These are phyloP conservation scores for Suillus subluteus DNA, from an alignment of 768 basidiomycete species.

Conservation along the genomic window DNA sequence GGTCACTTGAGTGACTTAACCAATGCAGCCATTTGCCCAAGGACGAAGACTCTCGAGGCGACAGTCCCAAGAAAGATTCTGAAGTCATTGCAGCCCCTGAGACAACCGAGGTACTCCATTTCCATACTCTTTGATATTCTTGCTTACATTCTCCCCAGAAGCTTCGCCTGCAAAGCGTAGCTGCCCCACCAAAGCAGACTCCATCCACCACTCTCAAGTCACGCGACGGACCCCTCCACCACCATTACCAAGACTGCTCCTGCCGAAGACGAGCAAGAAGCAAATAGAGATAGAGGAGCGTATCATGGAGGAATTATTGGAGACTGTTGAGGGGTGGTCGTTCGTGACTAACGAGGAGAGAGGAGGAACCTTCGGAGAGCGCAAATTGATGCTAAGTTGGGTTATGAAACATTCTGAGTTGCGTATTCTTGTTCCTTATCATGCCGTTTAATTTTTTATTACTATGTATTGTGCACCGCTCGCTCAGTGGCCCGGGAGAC, in stretches of 20 bases:
- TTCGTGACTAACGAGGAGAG: slow-evolving; percentile 44
- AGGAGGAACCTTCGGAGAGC: slow-evolving; percentile 55
- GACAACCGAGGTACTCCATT: slow-evolving; percentile 20
- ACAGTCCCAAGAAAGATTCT: not conserved
- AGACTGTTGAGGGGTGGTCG: slow-evolving; percentile 70
- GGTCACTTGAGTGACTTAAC: not conserved
- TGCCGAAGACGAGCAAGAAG: slow-evolving; percentile 80
- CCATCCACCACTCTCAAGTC: slow-evolving; percentile 16
- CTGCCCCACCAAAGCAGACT: slow-evolving; percentile 12
- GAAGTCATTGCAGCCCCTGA: not conserved
- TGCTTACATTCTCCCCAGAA: slow-evolving; percentile 15
- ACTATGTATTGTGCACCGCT: not conserved
- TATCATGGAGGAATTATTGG: slow-evolving; percentile 80
- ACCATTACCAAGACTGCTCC: slow-evolving; percentile 68
- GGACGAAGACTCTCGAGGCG: not conserved
- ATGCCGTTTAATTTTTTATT: not conserved
- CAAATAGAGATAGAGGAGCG: slow-evolving; percentile 74
- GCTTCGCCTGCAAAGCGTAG: slow-evolving; percentile 13
- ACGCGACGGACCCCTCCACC: slow-evolving; percentile 65
- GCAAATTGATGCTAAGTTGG: slow-evolving; percentile 67
- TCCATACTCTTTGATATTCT: not conserved
- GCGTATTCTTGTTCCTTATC: not conserved
- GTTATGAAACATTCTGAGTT: slow-evolving; percentile 45
- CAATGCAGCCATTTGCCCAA: not conserved
- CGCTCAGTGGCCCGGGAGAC: not conserved